Percentiles rank a stretch among this genome's conserved stretches.
phyloP scores from a whole-genome alignment of 2,329 filamentous ascomycete species.

The Ophiostoma sp. region DNA sequence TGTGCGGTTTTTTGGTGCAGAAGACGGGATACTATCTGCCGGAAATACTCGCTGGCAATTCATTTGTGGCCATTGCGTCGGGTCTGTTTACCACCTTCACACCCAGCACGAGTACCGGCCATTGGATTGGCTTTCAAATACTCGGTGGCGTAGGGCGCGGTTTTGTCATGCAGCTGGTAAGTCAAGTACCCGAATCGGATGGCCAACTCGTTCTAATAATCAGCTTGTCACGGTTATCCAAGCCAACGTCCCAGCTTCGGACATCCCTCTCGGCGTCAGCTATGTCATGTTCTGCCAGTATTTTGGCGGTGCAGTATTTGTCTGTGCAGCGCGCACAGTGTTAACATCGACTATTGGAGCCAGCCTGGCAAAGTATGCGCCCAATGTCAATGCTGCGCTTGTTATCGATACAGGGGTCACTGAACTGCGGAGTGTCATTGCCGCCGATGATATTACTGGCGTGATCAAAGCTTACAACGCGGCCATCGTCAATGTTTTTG shows the following conservation, averaged over 20 bases:
- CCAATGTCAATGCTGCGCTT: not conserved
- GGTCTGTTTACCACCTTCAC: not conserved
- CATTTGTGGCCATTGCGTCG: not conserved
- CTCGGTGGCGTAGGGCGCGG: not conserved
- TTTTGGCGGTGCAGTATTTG: not conserved
- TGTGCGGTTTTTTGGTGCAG: not conserved
- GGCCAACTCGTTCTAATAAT: not conserved
- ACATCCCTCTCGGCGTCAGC: not conserved
- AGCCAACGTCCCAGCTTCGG: not conserved
- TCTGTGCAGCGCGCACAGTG: not conserved
- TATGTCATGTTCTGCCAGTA: conserved; percentile 3
- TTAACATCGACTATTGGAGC: not conserved
- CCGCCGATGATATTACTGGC: not conserved
- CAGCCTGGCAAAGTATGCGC: not conserved
- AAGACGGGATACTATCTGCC: not conserved
- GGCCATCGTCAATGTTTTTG: not conserved
- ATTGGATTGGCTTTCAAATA: not conserved
- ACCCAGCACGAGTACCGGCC: not conserved
- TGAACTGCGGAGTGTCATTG: not conserved
- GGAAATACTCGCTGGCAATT: not conserved
- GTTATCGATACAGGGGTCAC: not conserved
- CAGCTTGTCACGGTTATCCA: not conserved
- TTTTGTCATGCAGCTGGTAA: not conserved
- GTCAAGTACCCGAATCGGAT: not conserved
- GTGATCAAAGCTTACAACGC: not conserved